phyloP scores from a whole-genome alignment of 2,329 filamentous ascomycete species.

The Apiospora aurea region DNA sequence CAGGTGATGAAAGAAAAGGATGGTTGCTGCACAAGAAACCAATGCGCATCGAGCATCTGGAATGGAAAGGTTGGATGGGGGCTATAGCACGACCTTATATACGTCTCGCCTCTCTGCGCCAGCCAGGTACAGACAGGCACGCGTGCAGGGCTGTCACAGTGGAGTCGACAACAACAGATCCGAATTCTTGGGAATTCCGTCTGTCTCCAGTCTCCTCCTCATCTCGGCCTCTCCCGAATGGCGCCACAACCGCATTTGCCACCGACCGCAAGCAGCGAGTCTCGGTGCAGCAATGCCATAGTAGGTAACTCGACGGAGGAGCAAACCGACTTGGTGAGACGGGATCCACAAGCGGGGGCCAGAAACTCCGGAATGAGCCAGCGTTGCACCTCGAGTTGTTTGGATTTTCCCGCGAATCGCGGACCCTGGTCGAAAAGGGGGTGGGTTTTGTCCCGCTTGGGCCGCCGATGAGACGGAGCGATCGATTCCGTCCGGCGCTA shows the following conservation, averaged over 20 bases:
- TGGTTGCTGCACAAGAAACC: background rate
- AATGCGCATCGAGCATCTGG: background rate
- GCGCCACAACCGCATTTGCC: background rate
- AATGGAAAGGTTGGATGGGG: background rate
- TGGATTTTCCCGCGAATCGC: conserved; percentile 28
- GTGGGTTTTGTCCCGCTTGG: conserved; percentile 13
- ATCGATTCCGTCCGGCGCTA: conserved; percentile 8
- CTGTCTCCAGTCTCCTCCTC: background rate
- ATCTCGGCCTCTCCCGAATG: background rate
- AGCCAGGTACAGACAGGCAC: background rate
- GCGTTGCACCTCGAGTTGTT: background rate
- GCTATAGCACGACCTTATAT: conserved; percentile 4
- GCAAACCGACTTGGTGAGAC: background rate
- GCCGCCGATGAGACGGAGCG: conserved; percentile 13
- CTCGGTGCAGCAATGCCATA: background rate
- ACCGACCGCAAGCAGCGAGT: background rate
- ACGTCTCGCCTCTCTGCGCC: background rate
- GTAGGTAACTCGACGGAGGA: background rate
- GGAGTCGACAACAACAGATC: background rate
- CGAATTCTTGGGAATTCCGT: background rate
- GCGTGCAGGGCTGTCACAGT: background rate
- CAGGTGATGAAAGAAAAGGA: background rate
- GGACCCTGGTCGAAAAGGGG: conserved; percentile 11
- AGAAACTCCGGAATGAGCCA: background rate
- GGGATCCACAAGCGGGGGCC: background rate